Percentiles rank a stretch among this genome's conserved stretches.
phyloP scores from a whole-genome alignment of 1,139 yeast genomes.

The Diutina mesorugosa region DNA sequence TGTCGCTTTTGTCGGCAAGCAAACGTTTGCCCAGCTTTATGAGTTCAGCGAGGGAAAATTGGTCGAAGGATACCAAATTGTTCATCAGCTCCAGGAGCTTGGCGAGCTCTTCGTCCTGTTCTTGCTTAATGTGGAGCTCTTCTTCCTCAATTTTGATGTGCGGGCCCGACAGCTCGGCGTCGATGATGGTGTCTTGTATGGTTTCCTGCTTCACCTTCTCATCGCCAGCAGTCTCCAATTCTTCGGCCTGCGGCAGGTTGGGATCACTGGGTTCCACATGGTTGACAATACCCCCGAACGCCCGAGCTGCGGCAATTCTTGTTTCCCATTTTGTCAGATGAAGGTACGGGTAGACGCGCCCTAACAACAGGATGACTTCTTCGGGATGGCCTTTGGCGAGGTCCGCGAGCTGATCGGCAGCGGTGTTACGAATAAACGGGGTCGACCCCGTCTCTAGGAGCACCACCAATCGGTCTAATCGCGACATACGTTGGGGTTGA shows the following conservation, averaged over 20 bases:
- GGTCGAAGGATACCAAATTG: conserved; percentile 41
- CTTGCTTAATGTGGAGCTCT: conserved; percentile 19
- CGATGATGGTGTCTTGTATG: conserved; percentile 1
- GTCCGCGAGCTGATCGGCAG: conserved; percentile 94
- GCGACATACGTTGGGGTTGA: conserved; percentile 18
- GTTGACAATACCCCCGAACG: conserved; percentile 84
- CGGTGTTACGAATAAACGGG: conserved; percentile 85
- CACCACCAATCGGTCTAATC: conserved; percentile 61
- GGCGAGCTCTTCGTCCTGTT: conserved; percentile 33
- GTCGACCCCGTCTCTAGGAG: conserved; percentile 92
- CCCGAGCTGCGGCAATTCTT: conserved; percentile 86
- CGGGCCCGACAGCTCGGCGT: conserved; percentile 7
- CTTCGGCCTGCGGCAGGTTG: conserved; percentile 23
- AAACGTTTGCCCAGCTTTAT: conserved; percentile 59
- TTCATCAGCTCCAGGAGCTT: conserved; percentile 34
- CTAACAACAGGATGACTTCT: conserved; percentile 69
- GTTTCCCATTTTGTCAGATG: conserved; percentile 90
- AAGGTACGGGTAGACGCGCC: conserved; percentile 84
- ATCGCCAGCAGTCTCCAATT: conserved; percentile 8
- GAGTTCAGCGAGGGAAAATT: conserved; percentile 53
- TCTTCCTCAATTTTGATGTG: conserved; percentile 12
- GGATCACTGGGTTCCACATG: conserved; percentile 84
- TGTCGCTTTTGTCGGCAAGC: conserved; percentile 29
- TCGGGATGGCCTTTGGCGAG: conserved; percentile 92
- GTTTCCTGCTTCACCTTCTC: conserved; percentile 6